Evolutionary conservation across 2,329 filamentous ascomycete genomes (phyloP).

Genomic region (Diaporthe sp.): DNA sequence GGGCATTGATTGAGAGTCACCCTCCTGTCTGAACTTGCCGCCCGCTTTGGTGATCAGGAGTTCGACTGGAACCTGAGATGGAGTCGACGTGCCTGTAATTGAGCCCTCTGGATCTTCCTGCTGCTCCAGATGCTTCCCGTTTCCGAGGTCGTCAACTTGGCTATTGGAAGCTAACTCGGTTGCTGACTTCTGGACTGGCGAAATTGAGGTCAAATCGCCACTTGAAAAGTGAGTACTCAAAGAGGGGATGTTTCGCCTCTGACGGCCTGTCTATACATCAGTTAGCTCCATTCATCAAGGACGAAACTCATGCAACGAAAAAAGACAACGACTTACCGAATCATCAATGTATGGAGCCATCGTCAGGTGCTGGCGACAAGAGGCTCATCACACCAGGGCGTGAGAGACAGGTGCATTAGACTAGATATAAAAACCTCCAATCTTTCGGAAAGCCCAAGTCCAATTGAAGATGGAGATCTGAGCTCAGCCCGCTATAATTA

Average conservation of each 20-base stretch:
- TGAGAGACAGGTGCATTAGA: not conserved
- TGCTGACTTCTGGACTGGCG: not conserved
- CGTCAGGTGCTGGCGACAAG: not conserved
- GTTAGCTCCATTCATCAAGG: not conserved
- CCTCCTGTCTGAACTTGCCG: not conserved
- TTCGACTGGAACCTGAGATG: not conserved
- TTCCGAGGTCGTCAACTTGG: not conserved
- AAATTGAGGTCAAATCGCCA: not conserved
- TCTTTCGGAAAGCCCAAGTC: not conserved
- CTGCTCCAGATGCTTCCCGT: not conserved
- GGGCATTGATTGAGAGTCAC: not conserved
- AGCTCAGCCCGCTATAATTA: not conserved
- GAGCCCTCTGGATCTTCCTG: not conserved
- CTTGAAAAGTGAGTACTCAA: not conserved
- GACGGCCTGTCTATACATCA: not conserved
- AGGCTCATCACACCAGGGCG: not conserved
- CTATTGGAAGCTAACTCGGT: not conserved
- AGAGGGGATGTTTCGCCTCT: not conserved
- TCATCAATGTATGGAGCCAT: not conserved
- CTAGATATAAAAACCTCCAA: not conserved
- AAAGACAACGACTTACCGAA: not conserved
- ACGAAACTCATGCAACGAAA: no score
- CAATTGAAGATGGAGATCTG: not conserved
- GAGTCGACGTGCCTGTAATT: accelerated
- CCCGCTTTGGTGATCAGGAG: not conserved